These are phyloP conservation scores for Trichomonas tenax DNA, from an alignment of 208 protist species.

Conservation along the genomic window DNA sequence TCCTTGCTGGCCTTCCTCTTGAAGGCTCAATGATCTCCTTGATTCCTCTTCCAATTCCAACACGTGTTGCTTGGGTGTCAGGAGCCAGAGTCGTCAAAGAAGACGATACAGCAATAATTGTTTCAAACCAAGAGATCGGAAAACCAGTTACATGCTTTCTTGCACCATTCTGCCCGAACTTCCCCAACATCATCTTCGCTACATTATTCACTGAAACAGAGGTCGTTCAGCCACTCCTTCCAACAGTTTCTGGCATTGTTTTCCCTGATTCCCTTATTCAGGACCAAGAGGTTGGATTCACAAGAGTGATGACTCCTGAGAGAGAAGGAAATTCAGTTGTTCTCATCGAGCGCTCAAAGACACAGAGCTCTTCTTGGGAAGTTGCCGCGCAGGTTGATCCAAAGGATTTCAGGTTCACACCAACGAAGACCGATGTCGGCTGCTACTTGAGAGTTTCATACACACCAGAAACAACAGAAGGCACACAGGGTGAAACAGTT, in stretches of 20 bases:
- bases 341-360: not conserved
- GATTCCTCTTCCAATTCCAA: not conserved
- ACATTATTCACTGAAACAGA: not conserved
- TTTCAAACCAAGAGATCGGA: not conserved
- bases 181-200: not conserved
- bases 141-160: not conserved
- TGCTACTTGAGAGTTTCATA: not conserved
- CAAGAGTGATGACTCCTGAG: not conserved
- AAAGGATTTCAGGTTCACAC: not conserved
- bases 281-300: not conserved
- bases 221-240: not conserved
- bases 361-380: not conserved
- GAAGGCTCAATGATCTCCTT: constrained; percentile 3
- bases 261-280: not conserved
- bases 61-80: not conserved
- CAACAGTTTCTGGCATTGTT: not conserved
- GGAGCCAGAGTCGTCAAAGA: not conserved
- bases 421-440: not conserved
- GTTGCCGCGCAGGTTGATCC: not conserved
- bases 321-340: not conserved
- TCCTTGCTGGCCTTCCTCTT: not conserved
- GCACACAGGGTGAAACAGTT: not conserved
- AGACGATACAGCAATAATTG: not conserved
- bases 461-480: not conserved
- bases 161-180: not conserved